Evolutionary conservation across 805 yeast genomes (phyloP), one percentile per base, ranked within the genome.

Genomic region (Yamadazyma sp.): DNA sequence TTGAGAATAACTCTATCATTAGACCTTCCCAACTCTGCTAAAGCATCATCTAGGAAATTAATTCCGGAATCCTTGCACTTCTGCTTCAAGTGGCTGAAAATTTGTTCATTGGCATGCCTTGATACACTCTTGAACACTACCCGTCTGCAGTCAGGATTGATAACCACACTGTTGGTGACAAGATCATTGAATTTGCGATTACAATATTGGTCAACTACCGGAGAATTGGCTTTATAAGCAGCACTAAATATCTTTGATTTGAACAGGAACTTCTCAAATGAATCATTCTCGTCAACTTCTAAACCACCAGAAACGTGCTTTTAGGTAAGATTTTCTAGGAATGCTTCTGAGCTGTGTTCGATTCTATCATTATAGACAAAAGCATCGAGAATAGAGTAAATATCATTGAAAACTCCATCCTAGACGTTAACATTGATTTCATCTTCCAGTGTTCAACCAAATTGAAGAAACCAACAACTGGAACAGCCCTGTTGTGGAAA

Each of bases 141-240:
- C 3, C 73, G 75, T 60, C 85, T 77, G 49, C 86, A 62, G 64
- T 84, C 80, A 41, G 95, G 85, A 58, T 85, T 78, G 46, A 87
- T 67, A 64, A 7, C 62, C 67, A 58, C 83, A 85, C 52, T 75
- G 62, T 8, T 65, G 62, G 26, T 31, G 19, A 28, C 7, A 12
- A 22, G n/a, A 11, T 22, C n/a, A 22, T 22, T 12, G 7, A 22
- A 22, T 22, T 22, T 11, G 8, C 4, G 25, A 11, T 22, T 22
- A 22, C 38, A 28, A 18, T 58, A 86, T 71, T 58, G 80, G 78
- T 57, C 82, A 82, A 8, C 72, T 29, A 77, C 73, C 55, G 73
- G 82, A 8, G 80, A 70, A 48, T 77, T 86, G 18, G 64, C 48
- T 11, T 19, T 28, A 17, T 28, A 28, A 12, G 20, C 32, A 9